Conservation (phyloP, 2,329 filamentous ascomycete genomes). For the Raffaelea arxii region DNA sequence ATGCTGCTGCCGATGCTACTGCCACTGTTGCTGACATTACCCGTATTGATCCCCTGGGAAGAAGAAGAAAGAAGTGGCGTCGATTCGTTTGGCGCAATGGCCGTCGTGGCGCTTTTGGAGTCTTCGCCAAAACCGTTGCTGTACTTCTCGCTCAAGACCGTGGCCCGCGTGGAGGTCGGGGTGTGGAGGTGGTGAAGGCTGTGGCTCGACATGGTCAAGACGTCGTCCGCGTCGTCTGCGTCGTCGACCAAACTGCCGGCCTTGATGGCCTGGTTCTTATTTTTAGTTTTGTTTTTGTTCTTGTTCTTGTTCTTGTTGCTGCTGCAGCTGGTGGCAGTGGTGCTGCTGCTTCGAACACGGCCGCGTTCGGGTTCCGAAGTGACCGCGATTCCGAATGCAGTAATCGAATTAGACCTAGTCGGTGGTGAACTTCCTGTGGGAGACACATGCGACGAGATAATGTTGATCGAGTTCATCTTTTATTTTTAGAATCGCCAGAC, state of each 20-base stretch:
- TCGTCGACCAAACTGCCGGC: too few species aligned
- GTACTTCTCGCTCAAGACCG: neutral
- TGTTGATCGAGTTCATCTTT: constrained; percentile 95
- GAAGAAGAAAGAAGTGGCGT: constrained; percentile 48
- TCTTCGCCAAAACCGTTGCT: neutral
- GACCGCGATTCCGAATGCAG: constrained; percentile 38
- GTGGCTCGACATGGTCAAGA: too few species aligned
- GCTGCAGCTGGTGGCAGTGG: constrained; percentile 22
- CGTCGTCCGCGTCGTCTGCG: too few species aligned
- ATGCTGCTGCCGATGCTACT: too few species aligned
- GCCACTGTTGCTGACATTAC: too few species aligned
- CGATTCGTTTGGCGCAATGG: constrained; percentile 47
- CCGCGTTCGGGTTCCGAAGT: constrained; percentile 31
- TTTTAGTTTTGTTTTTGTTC: constrained; percentile 18
- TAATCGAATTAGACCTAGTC: constrained; percentile 52
- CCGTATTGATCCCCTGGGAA: too few species aligned
- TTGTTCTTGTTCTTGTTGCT: constrained; percentile 12
- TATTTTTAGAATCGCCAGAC: constrained; percentile 16
- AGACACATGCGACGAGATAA: constrained; percentile 76
- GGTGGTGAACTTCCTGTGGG: constrained; percentile 46
- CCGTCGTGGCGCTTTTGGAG: constrained; percentile 3
- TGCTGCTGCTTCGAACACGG: constrained; percentile 21
- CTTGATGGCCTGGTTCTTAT: too few species aligned
- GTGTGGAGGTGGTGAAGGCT: too few species aligned
- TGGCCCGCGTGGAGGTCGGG: neutral